A percentile compares a stretch with the other conserved stretches of the same genome.
Conservation (phyloP, 1,284 basidiomycete genomes). For the Stereum hirsutum region DNA sequence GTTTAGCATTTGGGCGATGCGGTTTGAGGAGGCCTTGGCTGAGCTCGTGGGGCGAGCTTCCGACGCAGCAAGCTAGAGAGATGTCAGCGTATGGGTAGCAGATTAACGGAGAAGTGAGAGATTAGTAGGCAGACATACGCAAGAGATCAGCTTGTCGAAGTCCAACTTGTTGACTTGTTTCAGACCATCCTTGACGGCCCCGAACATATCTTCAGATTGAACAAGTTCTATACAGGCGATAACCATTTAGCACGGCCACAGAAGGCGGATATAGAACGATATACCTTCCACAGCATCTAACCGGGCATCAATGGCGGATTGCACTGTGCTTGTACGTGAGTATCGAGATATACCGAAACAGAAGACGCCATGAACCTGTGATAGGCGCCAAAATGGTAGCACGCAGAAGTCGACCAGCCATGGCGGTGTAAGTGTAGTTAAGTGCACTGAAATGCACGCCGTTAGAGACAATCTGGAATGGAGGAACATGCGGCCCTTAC, state of each 20-base stretch:
- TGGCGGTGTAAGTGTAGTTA: constrained; percentile 81
- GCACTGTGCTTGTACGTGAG: constrained; percentile 26
- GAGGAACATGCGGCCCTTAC: constrained; percentile 30
- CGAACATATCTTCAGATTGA: constrained; percentile 67
- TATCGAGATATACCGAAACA: neutral
- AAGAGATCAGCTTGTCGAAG: constrained; percentile 79
- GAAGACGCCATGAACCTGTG: constrained; percentile 42
- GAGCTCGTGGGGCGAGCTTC: constrained; percentile 44
- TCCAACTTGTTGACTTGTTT: constrained; percentile 73
- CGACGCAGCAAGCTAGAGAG: constrained; percentile 47
- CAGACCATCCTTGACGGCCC: constrained; percentile 58
- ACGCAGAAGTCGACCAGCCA: constrained; percentile 75
- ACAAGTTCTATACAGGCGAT: constrained; percentile 58
- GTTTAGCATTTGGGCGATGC: constrained; percentile 70
- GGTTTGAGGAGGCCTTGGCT: constrained; percentile 56
- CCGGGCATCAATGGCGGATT: constrained; percentile 64
- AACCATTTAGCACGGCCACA: constrained; percentile 11
- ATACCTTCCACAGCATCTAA: constrained; percentile 79
- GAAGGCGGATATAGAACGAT: neutral
- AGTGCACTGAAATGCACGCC: constrained; percentile 35
- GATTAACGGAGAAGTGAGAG: neutral
- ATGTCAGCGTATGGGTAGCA: neutral
- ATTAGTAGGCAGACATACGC: constrained; percentile 29
- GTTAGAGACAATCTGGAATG: neutral
- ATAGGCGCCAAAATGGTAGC: constrained; percentile 80